Evolutionary conservation across 163 green algal genomes (phyloP), one percentile per base, ranked within the genome.

Genomic region (Botryococcus braunii): DNA sequence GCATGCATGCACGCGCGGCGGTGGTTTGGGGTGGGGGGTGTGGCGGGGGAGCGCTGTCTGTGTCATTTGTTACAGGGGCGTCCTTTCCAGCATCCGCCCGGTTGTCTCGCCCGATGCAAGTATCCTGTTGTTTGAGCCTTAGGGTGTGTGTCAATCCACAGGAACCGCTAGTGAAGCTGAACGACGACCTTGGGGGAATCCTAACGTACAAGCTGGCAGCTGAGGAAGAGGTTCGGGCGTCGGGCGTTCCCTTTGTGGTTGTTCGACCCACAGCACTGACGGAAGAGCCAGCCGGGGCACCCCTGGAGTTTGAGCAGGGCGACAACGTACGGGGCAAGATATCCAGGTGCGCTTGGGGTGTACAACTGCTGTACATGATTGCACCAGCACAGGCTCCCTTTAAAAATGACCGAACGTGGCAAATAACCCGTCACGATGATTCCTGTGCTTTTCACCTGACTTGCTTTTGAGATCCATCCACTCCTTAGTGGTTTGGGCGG

Each of bases 161-260:
- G 78, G 87, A 89, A 34, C 91, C 91, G 1, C 89, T 90, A 9
- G 90, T 97, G 6, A 36, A 49, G 11, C 79, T 97, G 64, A 97
- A 97, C 72, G 89, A 94, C 52, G 71, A 75, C 65, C 81, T 97
- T 57, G 91, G 91, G 0, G 91, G 91, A 49, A 84, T 97, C 38
- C 78, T 97, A 1, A 92, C 86, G 1, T 96, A 83, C 79, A 97
- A 97, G 77, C 75, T 95, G 55, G 74, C 74, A 43, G 80, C 82
- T 13, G 91, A 97, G 78, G 90, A 97, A 58, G 77, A 73, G 5
- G 52, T 96, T 13, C 73, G 88, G 0, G 59, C 46, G 27, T 91
- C 80, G 68, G 89, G 90, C 2, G 58, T 95, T 65, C 88, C 87
- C 2, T 88, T 69, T 66, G 79, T 82, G 0, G 69, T 97, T 0